These are phyloP conservation scores for Boletus patriciae DNA, from an alignment of 768 basidiomycete species.

Conservation along the genomic window DNA sequence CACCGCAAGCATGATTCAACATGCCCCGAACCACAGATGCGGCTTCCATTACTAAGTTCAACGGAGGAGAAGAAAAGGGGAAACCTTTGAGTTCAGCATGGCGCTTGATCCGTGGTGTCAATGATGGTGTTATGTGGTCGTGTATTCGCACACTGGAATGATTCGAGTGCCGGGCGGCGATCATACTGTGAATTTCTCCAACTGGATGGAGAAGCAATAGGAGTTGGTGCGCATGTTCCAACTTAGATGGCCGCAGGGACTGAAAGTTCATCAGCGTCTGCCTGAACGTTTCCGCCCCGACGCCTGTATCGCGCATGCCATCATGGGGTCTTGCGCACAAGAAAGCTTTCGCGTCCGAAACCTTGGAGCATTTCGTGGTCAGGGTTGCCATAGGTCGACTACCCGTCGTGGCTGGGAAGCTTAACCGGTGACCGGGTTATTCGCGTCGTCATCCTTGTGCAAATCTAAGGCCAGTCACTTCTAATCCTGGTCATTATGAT, in stretches of 20 bases:
- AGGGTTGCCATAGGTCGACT: neutral
- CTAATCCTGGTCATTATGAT: neutral
- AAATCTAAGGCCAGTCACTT: neutral
- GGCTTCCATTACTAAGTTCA: too few relatives aligned
- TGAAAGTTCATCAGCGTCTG: neutral
- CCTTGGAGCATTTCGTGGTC: neutral
- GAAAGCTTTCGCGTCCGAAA: too few relatives aligned
- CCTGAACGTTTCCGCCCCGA: too few relatives aligned
- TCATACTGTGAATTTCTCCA: neutral
- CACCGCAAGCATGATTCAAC: too few relatives aligned
- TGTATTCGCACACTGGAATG: too few relatives aligned
- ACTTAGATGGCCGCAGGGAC: neutral
- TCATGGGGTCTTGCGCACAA: neutral
- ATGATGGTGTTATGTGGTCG: too few relatives aligned
- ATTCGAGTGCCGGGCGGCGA: too few relatives aligned
- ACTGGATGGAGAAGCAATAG: too few relatives aligned
- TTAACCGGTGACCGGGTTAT: neutral
- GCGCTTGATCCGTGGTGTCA: too few relatives aligned
- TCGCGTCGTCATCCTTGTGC: neutral
- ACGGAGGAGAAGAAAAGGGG: too few relatives aligned
- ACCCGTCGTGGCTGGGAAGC: neutral
- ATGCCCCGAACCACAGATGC: too few relatives aligned
- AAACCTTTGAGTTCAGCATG: neutral
- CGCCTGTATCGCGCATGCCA: neutral
- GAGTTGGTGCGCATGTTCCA: neutral